Conservation (phyloP, 106 monocot species). For the Acorus gramineus region DNA sequence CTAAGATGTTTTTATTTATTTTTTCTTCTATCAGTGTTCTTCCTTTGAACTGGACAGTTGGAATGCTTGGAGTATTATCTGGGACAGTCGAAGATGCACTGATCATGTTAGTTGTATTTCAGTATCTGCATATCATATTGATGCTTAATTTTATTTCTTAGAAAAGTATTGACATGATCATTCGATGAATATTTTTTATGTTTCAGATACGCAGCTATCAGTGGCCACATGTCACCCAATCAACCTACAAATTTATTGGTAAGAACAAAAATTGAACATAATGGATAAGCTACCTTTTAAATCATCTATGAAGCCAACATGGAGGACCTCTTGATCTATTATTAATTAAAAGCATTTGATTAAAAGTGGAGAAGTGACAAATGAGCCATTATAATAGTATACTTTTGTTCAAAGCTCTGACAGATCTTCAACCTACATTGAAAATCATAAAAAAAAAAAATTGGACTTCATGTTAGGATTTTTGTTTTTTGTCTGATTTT, state of each 20-base stretch:
- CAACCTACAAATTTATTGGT: slow-evolving; percentile 31
- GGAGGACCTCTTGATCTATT: too few relatives aligned
- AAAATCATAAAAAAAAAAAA: too few relatives aligned
- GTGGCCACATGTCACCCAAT: slow-evolving; percentile 15
- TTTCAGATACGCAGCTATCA: slow-evolving; percentile 79
- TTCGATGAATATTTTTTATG: background rate
- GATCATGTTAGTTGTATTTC: slow-evolving; percentile 48
- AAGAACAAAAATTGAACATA: slow-evolving; percentile 1
- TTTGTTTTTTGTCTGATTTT: too few relatives aligned
- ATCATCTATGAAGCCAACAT: too few relatives aligned
- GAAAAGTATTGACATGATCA: background rate
- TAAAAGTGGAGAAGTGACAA: too few relatives aligned
- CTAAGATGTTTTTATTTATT: background rate
- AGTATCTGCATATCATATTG: background rate
- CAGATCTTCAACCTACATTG: too few relatives aligned
- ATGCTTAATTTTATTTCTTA: too few relatives aligned
- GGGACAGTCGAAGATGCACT: slow-evolving; percentile 79
- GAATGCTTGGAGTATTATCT: slow-evolving; percentile 72
- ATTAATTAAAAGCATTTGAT: too few relatives aligned
- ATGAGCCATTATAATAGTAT: too few relatives aligned
- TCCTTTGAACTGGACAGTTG: slow-evolving; percentile 93
- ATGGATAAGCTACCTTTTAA: too few relatives aligned
- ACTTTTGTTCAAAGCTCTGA: too few relatives aligned
- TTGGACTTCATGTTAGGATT: too few relatives aligned
- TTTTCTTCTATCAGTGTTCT: slow-evolving; percentile 49